phyloP scores from a whole-genome alignment of 352 stramenopile genomes.

The Thalassiosira mediterranea region DNA sequence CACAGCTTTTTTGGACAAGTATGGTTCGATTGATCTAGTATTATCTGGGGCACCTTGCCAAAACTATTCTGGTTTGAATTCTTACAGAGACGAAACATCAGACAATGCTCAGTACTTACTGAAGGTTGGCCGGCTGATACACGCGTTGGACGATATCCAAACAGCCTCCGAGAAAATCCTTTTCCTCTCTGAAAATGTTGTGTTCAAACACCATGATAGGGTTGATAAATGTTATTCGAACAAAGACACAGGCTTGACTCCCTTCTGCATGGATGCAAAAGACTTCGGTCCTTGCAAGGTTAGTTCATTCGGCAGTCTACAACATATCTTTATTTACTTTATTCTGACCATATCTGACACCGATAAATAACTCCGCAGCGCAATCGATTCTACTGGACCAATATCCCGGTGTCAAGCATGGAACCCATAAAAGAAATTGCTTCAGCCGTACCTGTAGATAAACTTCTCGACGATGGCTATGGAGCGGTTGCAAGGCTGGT shows the following conservation, averaged over 20 bases:
- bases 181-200: constrained; percentile 49
- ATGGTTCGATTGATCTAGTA: constrained; percentile 38
- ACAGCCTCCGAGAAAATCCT: constrained; percentile 4
- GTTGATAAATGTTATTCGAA: constrained; percentile 24
- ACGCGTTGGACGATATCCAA: constrained; percentile 28
- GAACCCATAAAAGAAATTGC: constrained; percentile 18
- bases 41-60: constrained; percentile 30
- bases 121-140: constrained; percentile 35
- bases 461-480: constrained; percentile 22
- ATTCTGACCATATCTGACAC: too few relatives aligned
- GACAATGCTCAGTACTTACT: constrained; percentile 28
- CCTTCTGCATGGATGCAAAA: constrained; percentile 34
- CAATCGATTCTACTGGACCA: constrained; percentile 37
- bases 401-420: constrained; percentile 18
- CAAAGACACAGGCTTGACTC: constrained; percentile 5
- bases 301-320: too few relatives aligned
- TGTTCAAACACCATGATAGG: constrained; percentile 35
- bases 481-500: constrained; percentile 6
- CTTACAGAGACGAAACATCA: constrained; percentile 3
- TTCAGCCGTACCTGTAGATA: constrained; percentile 15
- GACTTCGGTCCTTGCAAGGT: constrained; percentile 23
- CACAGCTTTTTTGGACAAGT: constrained; percentile 8
- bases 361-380: not conserved
- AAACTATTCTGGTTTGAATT: constrained; percentile 32
- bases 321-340: too few relatives aligned